Evolutionary conservation across 495 filamentous ascomycete genomes (phyloP), one percentile per base, ranked within the genome.

Genomic region (Saxispiralis lemnorum): DNA sequence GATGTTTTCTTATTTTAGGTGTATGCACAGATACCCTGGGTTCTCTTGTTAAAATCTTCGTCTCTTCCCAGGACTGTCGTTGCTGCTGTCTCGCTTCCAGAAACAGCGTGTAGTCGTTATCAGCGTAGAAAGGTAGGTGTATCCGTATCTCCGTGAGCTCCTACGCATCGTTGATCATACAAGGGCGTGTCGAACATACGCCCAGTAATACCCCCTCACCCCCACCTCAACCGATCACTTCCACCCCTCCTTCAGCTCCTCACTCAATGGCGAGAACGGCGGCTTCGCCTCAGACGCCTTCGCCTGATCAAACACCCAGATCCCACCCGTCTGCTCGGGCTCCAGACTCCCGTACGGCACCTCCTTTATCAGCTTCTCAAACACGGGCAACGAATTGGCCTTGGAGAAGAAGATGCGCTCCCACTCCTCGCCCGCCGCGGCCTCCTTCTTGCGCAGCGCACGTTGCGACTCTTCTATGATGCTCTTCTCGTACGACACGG

Each of bases 381-480:
- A 75, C 9, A 68, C 54, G 15, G 64, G 53, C 44, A 83, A 73
- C 2, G 66, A 58, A 17, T 67, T 69, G 10, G 68, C 58, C 10
- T 66, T 63, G 32, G 56, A 77, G 64, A 97, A 97, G 60, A 88
- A 95, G 37, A 81, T 68, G 38, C 89, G 67, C 54, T 83, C 72
- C 83, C 88, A 97, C 46, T 81, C 76, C 33, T 70, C 66, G 30
- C 78, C 76, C 53, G 87, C 81, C 11, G 70, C 68, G 61, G 78
- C 78, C 61, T 97, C 89, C 54, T 70, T 68, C 58, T 76, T 80
- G 49, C 89, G 76, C 65, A 87, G 59, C 51, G 86, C 81, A 7
- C 89, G 75, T 63, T 97, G 92, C 21, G 75, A 74, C 44, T 83
- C 84, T 60, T 97, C 89, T 49, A 97, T 94, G 59, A 84, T 80